These are phyloP conservation scores for Suhomyces chickasaworum DNA, from an alignment of 1,139 yeast genomes.

Conservation along the genomic window DNA sequence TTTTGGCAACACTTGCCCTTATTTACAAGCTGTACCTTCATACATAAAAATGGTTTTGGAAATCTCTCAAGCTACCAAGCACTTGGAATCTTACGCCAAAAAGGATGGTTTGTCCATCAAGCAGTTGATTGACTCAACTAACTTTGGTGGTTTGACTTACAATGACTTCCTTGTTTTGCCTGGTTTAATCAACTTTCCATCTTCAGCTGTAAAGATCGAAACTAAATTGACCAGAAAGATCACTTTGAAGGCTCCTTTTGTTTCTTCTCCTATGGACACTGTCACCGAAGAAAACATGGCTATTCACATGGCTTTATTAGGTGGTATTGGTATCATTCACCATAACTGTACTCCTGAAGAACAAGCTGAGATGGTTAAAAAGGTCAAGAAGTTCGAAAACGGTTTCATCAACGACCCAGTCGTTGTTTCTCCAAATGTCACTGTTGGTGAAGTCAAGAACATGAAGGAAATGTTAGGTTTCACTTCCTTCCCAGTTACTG, in stretches of 20 bases:
- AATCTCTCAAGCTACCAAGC: conserved; percentile 65
- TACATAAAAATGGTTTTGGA: conserved; percentile 45
- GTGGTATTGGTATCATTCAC: conserved; percentile 98
- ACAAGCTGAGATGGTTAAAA: conserved; percentile 97
- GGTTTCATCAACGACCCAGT: conserved; percentile 96
- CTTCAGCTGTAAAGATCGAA: conserved; percentile 74
- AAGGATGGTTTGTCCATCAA: conserved; percentile 87
- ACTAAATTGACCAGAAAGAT: conserved; percentile 89
- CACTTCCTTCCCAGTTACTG: conserved; percentile 98
- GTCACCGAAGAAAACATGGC: conserved; percentile 98
- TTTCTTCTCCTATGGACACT: conserved; percentile 99
- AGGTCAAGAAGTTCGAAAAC: conserved; percentile 95
- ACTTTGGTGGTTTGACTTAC: conserved; percentile 95
- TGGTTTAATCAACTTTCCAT: conserved; percentile 89
- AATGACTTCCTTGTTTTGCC: conserved; percentile 95
- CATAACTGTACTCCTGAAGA: conserved; percentile 96
- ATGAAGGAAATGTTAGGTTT: conserved; percentile 80
- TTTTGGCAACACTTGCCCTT: conserved; percentile 51
- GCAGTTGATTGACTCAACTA: conserved; percentile 83
- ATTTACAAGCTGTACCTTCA: conserved; percentile 16
- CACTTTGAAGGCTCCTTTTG: conserved; percentile 89
- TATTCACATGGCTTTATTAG: conserved; percentile 95
- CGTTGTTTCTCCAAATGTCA: conserved; percentile 71
- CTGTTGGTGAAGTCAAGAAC: conserved; percentile 79
- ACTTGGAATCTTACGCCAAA: conserved; percentile 62